Percentiles rank a stretch among this genome's conserved stretches.
These are phyloP conservation scores for Aspergillus phoenicis DNA, from an alignment of 2,329 filamentous ascomycete species.

Conservation along the genomic window DNA sequence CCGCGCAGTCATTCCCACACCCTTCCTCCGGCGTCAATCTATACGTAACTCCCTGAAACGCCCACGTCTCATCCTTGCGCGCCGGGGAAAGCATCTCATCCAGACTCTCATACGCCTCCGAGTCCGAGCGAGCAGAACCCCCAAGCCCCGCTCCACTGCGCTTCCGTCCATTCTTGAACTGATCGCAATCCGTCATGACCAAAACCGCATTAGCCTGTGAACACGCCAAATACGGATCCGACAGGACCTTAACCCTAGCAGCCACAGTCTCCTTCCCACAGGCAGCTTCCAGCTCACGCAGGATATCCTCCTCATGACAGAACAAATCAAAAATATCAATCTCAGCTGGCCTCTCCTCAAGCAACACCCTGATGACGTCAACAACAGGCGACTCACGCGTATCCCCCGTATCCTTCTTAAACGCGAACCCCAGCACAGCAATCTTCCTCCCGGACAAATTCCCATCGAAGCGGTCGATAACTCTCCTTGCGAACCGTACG, in stretches of 20 bases:
- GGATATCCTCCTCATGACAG: constrained; percentile 44
- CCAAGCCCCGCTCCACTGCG: neutral
- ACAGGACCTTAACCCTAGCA: constrained; percentile 41
- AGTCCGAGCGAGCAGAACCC: neutral
- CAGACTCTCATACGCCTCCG: neutral
- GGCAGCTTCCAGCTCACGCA: constrained; percentile 38
- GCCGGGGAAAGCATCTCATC: neutral
- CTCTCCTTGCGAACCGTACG: constrained; percentile 66
- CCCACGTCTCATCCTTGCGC: constrained; percentile 25
- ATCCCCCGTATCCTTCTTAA: constrained; percentile 78
- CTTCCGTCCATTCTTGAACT: constrained; percentile 45
- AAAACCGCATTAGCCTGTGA: constrained; percentile 51
- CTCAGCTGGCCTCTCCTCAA: constrained; percentile 65
- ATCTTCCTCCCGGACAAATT: constrained; percentile 72
- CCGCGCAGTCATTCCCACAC: constrained; percentile 30
- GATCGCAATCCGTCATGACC: constrained; percentile 57
- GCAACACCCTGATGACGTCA: constrained; percentile 66
- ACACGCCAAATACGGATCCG: constrained; percentile 50
- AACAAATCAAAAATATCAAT: constrained; percentile 70
- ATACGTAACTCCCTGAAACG: constrained; percentile 25
- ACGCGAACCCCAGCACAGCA: constrained; percentile 72
- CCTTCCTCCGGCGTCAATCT: constrained; percentile 23
- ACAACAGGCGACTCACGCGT: constrained; percentile 71
- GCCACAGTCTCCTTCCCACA: neutral
- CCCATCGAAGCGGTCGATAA: constrained; percentile 69